Conservation (phyloP, 1,284 basidiomycete genomes). For the Cutaneotrichosporon mucoides region DNA sequence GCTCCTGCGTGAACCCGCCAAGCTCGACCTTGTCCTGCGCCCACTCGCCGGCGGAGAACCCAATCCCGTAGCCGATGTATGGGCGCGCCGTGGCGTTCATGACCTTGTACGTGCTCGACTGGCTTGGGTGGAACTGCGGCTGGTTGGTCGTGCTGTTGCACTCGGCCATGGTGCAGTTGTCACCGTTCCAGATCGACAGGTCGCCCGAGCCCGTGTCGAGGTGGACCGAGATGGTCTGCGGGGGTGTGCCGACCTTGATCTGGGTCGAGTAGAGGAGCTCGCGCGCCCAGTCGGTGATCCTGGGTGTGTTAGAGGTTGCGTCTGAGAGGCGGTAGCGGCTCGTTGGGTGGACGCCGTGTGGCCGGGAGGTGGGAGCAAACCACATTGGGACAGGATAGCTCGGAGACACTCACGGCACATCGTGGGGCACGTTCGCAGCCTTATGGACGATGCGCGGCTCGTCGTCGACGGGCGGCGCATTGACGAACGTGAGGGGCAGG, state of each 20-base stretch:
- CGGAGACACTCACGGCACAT: background rate
- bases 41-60: constrained; percentile 65
- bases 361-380: too few relatives aligned
- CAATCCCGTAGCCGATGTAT: constrained; percentile 73
- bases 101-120: constrained; percentile 33
- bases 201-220: constrained; percentile 55
- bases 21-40: constrained; percentile 69
- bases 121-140: constrained; percentile 25
- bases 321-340: too few relatives aligned
- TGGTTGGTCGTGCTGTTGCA: constrained; percentile 27
- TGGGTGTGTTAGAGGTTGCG: too few relatives aligned
- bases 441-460: background rate
- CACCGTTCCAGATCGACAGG: constrained; percentile 42
- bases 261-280: constrained; percentile 36
- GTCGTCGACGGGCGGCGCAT: background rate
- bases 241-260: constrained; percentile 47
- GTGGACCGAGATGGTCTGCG: constrained; percentile 51
- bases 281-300: constrained; percentile 5
- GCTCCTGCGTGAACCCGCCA: constrained; percentile 68
- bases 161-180: constrained; percentile 23
- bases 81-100: constrained; percentile 51
- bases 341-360: too few relatives aligned
- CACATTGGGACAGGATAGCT: too few relatives aligned
- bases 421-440: background rate
- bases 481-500: background rate